Conservation (phyloP, 495 filamentous ascomycete genomes). For the Neurospora sp. region DNA sequence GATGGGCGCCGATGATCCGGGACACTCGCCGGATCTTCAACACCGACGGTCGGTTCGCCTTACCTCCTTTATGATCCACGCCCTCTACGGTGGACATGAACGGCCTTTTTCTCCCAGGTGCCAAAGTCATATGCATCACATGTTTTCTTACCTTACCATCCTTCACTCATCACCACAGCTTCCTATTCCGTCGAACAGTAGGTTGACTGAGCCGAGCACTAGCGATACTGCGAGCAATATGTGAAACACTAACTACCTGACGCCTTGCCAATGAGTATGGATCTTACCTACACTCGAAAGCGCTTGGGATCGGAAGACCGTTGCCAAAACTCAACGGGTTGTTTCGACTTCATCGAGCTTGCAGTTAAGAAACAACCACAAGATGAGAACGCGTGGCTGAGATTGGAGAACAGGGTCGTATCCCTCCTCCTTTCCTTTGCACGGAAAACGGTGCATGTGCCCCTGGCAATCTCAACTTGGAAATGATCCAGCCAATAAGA, state of each 20-base stretch:
- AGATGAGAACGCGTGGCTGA: neutral
- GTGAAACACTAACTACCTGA: neutral
- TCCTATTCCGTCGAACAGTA: neutral
- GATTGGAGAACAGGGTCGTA: neutral
- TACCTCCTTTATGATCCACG: neutral
- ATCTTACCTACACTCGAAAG: neutral
- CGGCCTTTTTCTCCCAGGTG: neutral
- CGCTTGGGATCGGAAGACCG: neutral
- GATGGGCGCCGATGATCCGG: neutral
- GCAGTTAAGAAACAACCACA: neutral
- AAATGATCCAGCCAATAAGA: neutral
- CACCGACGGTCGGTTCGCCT: neutral
- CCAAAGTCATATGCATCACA: neutral
- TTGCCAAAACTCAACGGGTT: neutral
- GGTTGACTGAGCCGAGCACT: neutral
- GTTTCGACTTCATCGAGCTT: neutral
- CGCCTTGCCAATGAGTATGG: neutral
- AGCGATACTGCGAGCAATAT: neutral
- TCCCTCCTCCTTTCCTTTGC: neutral
- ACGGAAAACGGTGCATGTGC: neutral
- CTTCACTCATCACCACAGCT: neutral
- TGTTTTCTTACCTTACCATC: neutral
- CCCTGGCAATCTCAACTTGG: neutral
- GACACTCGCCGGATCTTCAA: neutral
- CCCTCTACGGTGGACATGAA: neutral